Percentiles rank a stretch among this genome's conserved stretches.
Conservation (phyloP, 768 basidiomycete genomes). For the Calvatia gigantea region DNA sequence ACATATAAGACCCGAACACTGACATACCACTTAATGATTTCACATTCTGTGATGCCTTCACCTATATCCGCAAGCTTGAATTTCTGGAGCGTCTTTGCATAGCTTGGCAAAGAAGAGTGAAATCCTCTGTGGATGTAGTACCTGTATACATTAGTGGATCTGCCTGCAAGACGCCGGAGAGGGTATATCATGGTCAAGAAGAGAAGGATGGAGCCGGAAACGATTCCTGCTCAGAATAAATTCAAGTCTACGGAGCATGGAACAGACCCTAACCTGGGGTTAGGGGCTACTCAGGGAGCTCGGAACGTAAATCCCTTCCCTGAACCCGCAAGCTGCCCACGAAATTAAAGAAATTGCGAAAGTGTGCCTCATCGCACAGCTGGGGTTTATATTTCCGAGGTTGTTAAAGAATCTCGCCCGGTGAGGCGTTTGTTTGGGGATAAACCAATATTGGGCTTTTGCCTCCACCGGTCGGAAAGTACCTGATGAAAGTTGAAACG, state of each 20-base stretch:
- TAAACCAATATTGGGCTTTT: no score
- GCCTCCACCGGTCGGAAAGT: no score
- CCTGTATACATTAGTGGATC: neutral
- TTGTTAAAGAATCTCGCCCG: no score
- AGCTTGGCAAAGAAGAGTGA: slow-evolving; percentile 1
- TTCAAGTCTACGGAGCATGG: slow-evolving; percentile 5
- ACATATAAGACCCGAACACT: no score
- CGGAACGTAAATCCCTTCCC: neutral
- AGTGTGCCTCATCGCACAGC: neutral
- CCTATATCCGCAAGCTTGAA: slow-evolving; percentile 87
- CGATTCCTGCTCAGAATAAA: neutral
- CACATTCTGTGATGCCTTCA: slow-evolving; percentile 89
- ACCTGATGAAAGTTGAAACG: no score
- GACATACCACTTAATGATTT: slow-evolving; percentile 80
- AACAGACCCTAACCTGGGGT: slow-evolving; percentile 8
- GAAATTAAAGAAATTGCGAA: neutral
- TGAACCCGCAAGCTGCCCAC: neutral
- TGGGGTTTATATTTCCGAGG: neutral
- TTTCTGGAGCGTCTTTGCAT: slow-evolving; percentile 28
- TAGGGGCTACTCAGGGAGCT: neutral
- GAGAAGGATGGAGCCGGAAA: neutral
- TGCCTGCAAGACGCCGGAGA: slow-evolving; percentile 8
- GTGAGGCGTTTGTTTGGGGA: no score
- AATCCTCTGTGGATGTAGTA: neutral
- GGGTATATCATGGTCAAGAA: slow-evolving; percentile 10